These are phyloP conservation scores for Camellia oleifera DNA, from an alignment of 179 eudicot species.

Conservation along the genomic window DNA sequence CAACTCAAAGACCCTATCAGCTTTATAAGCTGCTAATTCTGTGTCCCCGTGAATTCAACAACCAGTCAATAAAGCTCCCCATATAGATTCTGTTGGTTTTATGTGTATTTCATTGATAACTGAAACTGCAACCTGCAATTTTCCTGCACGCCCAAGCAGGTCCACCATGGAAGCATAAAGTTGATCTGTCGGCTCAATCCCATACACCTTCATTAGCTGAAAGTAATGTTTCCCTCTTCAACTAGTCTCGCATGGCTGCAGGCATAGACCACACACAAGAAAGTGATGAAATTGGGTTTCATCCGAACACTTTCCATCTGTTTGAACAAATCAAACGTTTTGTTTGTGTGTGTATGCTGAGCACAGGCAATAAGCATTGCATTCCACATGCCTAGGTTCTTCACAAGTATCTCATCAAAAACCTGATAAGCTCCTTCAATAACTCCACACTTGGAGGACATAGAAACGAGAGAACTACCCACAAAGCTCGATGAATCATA, in stretches of 20 bases:
- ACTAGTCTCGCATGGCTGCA: constrained; percentile 90
- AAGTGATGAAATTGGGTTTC: constrained; percentile 85
- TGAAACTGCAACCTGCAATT: constrained; percentile 58
- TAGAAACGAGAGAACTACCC: constrained; percentile 76
- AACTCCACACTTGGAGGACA: constrained; percentile 84
- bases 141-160: constrained; percentile 83
- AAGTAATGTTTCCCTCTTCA: constrained; percentile 69
- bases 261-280: constrained; percentile 68
- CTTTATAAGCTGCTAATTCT: constrained; percentile 78
- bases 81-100: constrained; percentile 74
- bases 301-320: constrained; percentile 44
- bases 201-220: constrained; percentile 52
- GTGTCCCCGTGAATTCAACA: constrained; percentile 62
- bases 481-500: constrained; percentile 67
- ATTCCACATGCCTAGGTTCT: constrained; percentile 87
- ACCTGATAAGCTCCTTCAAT: constrained; percentile 58
- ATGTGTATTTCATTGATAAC: constrained; percentile 68
- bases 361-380: constrained; percentile 88
- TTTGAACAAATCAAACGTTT: constrained; percentile 51
- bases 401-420: constrained; percentile 45
- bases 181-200: constrained; percentile 68
- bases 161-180: constrained; percentile 87
- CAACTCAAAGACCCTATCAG: constrained; percentile 67
- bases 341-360: constrained; percentile 63
- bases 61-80: constrained; percentile 88